Percentiles rank a stretch among this genome's conserved stretches.
Conservation (phyloP, 768 basidiomycete genomes). For the Lentinula sp. region DNA sequence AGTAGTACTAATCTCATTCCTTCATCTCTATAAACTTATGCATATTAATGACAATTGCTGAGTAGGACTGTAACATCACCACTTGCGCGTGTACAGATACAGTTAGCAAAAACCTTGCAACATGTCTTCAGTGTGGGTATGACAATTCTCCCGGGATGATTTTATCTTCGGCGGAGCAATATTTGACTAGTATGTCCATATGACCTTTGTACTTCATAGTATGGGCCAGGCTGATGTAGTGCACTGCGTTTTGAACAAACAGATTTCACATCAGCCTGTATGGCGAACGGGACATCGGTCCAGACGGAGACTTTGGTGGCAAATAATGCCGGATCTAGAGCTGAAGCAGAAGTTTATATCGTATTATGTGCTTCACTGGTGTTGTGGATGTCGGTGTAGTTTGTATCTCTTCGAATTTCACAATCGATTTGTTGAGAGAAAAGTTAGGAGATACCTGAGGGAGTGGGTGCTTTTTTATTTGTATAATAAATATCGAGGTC, state of each 20-base stretch:
- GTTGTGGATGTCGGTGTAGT: neutral
- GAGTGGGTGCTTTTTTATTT: no score
- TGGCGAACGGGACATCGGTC: neutral
- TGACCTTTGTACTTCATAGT: no score
- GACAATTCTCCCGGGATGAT: neutral
- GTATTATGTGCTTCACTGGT: neutral
- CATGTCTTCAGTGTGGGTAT: constrained; percentile 2
- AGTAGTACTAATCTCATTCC: neutral
- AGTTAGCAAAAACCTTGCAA: neutral
- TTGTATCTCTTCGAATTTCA: no score
- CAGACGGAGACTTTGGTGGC: neutral
- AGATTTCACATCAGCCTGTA: neutral
- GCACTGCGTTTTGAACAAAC: no score
- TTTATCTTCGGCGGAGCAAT: neutral
- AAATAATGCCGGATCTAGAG: neutral
- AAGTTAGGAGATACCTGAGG: no score
- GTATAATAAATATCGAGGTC: no score
- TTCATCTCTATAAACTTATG: neutral
- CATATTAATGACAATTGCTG: neutral
- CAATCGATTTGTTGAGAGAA: no score
- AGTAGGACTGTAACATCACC: neutral
- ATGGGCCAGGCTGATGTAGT: no score
- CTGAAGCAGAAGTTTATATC: neutral
- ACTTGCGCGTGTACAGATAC: constrained; percentile 1
- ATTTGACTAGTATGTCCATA: neutral